A percentile compares a stretch with the other conserved stretches of the same genome.
These are phyloP conservation scores for Rhinocladiella similis DNA, from an alignment of 2,329 filamentous ascomycete genomes.

Conservation along the genomic window DNA sequence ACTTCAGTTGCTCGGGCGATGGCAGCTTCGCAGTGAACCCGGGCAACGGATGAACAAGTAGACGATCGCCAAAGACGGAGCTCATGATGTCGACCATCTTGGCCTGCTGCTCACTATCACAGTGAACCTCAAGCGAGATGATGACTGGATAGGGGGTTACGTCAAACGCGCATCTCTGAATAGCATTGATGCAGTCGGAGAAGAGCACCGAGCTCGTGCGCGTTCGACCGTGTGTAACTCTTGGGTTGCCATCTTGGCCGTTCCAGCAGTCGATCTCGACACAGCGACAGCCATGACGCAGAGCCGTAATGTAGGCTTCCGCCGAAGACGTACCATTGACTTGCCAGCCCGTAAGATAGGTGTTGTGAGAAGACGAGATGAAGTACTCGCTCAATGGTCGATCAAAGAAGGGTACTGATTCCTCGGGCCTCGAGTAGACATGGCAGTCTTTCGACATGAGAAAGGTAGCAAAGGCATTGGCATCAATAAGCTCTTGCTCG, in stretches of 20 bases:
- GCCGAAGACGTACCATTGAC: constrained; percentile 87
- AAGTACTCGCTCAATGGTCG: constrained; percentile 94
- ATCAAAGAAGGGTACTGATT: constrained; percentile 67
- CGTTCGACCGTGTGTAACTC: constrained; percentile 88
- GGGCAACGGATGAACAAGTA: constrained; percentile 75
- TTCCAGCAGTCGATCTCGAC: constrained; percentile 99
- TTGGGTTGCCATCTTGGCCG: constrained; percentile 79
- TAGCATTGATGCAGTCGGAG: constrained; percentile 85
- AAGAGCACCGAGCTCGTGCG: constrained; percentile 88
- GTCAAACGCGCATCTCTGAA: constrained; percentile 91
- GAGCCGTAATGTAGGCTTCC: constrained; percentile 87
- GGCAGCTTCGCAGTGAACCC: constrained; percentile 69
- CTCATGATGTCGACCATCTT: constrained; percentile 90
- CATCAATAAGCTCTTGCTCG: constrained; percentile 58
- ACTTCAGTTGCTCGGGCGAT: constrained; percentile 79
- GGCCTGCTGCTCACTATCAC: constrained; percentile 76
- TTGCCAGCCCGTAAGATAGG: constrained; percentile 89
- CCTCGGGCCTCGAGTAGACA: constrained; percentile 58
- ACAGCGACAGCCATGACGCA: constrained; percentile 87
- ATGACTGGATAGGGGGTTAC: constrained; percentile 87
- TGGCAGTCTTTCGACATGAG: constrained; percentile 73
- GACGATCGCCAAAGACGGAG: constrained; percentile 74
- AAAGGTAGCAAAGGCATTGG: constrained; percentile 75
- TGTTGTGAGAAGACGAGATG: constrained; percentile 98
- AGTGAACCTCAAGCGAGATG: constrained; percentile 95